These are phyloP conservation scores for Penicillium chermesinum DNA, from an alignment of 495 filamentous ascomycete genomes.

Conservation along the genomic window DNA sequence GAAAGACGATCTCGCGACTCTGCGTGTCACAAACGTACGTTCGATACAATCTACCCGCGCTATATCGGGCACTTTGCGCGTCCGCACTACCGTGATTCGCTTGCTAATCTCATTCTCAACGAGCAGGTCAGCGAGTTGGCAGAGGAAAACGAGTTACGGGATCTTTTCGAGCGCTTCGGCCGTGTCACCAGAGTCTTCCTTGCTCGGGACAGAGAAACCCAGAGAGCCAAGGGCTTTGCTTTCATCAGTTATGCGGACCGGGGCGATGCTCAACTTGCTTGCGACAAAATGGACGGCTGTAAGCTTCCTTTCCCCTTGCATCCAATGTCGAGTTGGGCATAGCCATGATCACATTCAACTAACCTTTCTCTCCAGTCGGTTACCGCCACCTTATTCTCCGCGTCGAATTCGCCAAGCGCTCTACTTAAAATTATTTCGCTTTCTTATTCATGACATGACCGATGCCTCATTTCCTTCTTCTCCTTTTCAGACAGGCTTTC, in stretches of 20 bases:
- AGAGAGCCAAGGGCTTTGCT: slow-evolving; percentile 92
- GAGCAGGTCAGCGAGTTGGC: slow-evolving; percentile 88
- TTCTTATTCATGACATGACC: slow-evolving; percentile 24
- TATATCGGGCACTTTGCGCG: background rate
- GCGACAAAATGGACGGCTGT: slow-evolving; percentile 97
- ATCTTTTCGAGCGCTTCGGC: slow-evolving; percentile 96
- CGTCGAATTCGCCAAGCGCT: slow-evolving; percentile 88
- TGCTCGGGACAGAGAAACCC: slow-evolving; percentile 93
- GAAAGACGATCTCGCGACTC: slow-evolving; percentile 90
- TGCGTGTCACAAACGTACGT: slow-evolving; percentile 95
- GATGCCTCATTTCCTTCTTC: slow-evolving; percentile 26
- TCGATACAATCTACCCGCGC: slow-evolving; percentile 1
- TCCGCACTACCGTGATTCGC: background rate
- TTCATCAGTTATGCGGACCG: slow-evolving; percentile 95
- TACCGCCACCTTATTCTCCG: slow-evolving; percentile 86
- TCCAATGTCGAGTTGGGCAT: background rate
- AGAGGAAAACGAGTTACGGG: slow-evolving; percentile 87
- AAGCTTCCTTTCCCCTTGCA: slow-evolving; percentile 28
- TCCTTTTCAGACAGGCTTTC: slow-evolving; percentile 32
- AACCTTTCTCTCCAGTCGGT: slow-evolving; percentile 49
- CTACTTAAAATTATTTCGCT: slow-evolving; percentile 43
- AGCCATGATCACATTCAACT: slow-evolving; percentile 16
- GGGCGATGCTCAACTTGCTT: slow-evolving; percentile 81
- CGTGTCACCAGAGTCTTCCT: slow-evolving; percentile 95
- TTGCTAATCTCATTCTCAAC: slow-evolving; percentile 12